A percentile compares a stretch with the other conserved stretches of the same genome.
phyloP scores from a whole-genome alignment of 768 basidiomycete species.

The Mycena capillaripes region DNA sequence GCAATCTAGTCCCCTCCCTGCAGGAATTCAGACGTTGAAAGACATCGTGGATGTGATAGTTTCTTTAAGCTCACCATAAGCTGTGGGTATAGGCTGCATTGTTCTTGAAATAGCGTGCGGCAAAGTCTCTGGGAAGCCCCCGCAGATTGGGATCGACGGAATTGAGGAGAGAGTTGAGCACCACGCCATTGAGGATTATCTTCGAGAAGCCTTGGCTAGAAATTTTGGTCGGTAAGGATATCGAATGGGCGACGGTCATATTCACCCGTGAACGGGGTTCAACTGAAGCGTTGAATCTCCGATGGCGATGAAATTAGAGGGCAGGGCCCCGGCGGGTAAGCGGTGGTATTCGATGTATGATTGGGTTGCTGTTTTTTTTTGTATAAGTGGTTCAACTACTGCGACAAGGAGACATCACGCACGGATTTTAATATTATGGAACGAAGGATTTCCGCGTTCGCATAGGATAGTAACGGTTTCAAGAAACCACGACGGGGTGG shows the following conservation, averaged over 20 bases:
- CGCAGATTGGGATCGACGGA: background rate
- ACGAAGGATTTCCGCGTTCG: background rate
- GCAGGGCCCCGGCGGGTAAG: constrained; percentile 20
- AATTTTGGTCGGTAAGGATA: background rate
- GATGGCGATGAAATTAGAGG: constrained; percentile 40
- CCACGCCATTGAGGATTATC: constrained; percentile 34
- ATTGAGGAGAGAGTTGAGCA: background rate
- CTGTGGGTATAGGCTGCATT: constrained; percentile 3
- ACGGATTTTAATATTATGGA: constrained; percentile 20
- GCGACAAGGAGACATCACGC: background rate
- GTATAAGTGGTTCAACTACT: background rate
- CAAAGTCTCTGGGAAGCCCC: background rate
- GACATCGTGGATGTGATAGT: background rate
- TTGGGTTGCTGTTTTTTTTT: constrained; percentile 21
- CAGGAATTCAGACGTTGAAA: background rate
- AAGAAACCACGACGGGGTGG: constrained; percentile 7
- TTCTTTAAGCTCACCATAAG: constrained; percentile 20
- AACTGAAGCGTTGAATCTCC: constrained; percentile 39
- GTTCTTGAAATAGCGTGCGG: background rate
- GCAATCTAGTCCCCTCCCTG: constrained; percentile 29
- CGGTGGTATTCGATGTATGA: constrained; percentile 38
- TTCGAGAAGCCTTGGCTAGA: constrained; percentile 40
- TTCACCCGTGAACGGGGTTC: constrained; percentile 36
- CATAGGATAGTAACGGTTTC: constrained; percentile 23
- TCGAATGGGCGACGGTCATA: background rate